Base-by-base conservation (phyloP, 345 rosid genomes). In the Citropsis articulata region DNA sequence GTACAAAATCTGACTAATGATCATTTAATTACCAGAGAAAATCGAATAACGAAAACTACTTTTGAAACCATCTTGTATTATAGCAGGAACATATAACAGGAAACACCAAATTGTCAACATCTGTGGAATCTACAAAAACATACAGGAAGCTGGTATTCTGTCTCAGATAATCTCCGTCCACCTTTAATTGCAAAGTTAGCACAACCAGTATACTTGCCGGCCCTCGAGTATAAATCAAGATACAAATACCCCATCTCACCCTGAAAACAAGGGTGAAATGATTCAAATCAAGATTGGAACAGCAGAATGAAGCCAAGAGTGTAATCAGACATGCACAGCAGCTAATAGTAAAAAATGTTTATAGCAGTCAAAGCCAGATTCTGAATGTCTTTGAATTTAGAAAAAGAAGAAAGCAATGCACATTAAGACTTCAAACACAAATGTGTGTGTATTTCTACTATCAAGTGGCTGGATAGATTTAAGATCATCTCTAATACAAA, bases 131-230 rank as follows among this genome's bases (percentile, higher is more conserved):
- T 38, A 79, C 24, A 27, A 35, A 35, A 79, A 19, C 92, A 70
- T 95, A 95, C 99, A 75, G 99, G 99, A 78, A 94, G 89, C 88
- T 95, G 99, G 78, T 95, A 93, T 83, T 93, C 98, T 19, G 87
- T 79, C 67, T 89, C 93, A 78, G 98, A 95, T n/a, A 93, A 80
- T 65, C 83, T 85, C 21, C 98, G 91, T 48, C 93, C 97, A 65
- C 99, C 99, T 88, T 84, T 89, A 69, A 95, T 89, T 24, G 98
- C 91, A 87, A 95, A 95, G 87, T 89, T 91, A 70, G 99, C 99
- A 89, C 99, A 95, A n/a, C 98, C 94, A 56, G 98, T 97, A 83
- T 93, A 94, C 82, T 93, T 95, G 68, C 90, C 97, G 69, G 89
- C 86, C 84, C 99, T 91, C 4, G 94, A 88, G 79, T 88, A 91